Conservation (phyloP, 2,329 filamentous ascomycete genomes). For the Fusarium marasasianum region DNA sequence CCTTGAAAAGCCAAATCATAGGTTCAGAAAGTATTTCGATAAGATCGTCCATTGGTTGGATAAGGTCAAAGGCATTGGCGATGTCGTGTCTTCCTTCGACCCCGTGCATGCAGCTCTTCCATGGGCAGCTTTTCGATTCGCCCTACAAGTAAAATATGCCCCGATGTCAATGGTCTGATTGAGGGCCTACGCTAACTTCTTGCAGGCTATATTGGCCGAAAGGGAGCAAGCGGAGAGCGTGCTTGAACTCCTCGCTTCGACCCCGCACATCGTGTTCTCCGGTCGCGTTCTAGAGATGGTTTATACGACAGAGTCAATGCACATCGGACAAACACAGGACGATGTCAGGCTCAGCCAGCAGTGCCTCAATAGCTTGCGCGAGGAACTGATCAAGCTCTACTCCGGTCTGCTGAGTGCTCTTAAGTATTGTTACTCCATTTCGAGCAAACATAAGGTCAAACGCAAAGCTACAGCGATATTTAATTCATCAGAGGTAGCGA, state of each 20-base stretch:
- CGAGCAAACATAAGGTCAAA: neutral
- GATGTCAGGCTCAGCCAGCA: fast-evolving
- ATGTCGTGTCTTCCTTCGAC: neutral
- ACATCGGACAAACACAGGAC: fast-evolving
- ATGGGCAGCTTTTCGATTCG: neutral
- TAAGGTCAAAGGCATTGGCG: neutral
- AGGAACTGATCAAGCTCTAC: neutral
- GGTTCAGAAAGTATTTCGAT: fast-evolving
- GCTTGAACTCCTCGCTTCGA: fast-evolving
- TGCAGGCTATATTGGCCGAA: neutral
- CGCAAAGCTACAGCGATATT: fast-evolving
- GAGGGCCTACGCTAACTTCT: too few species aligned
- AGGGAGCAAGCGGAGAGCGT: fast-evolving
- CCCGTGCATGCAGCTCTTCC: fast-evolving
- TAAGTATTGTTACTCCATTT: fast-evolving
- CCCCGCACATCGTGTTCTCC: neutral
- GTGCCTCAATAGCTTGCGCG: fast-evolving
- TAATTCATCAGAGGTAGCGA: fast-evolving
- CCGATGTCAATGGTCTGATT: too few species aligned
- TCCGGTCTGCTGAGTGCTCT: fast-evolving
- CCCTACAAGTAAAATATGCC: too few species aligned
- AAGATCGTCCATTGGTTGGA: neutral
- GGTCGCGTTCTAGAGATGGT: neutral
- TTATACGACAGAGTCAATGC: fast-evolving
- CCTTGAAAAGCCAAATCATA: fast-evolving